Percentiles rank a stretch among this genome's conserved stretches.
Conservation (phyloP, 202 grass and related monocot genomes). For the Digitaria exilis region DNA sequence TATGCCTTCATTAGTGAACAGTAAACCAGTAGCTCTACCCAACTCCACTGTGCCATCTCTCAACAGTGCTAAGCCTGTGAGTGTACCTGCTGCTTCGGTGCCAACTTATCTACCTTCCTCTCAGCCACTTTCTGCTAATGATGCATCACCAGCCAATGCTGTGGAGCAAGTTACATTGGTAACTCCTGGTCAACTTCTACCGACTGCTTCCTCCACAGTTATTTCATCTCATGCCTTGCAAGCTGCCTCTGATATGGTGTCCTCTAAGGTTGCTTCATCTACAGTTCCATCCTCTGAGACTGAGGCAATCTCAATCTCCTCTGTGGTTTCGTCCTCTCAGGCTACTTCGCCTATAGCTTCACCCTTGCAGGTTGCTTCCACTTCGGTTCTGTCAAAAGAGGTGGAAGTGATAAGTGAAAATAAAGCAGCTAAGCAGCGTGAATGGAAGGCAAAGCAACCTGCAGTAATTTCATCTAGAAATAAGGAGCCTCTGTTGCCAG, state of each 20-base stretch:
- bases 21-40: conserved; percentile 32
- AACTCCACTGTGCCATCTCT: conserved; percentile 42
- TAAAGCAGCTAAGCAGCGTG: conserved; percentile 42
- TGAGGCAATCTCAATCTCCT: too few relatives aligned
- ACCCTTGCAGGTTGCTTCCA: conserved; percentile 37
- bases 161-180: conserved; percentile 44
- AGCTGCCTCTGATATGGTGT: conserved; percentile 32
- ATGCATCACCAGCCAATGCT: conserved; percentile 31
- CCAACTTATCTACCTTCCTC: conserved; percentile 37
- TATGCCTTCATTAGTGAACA: conserved; percentile 39
- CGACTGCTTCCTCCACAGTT: conserved; percentile 36
- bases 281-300: conserved; percentile 40
- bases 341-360: conserved; percentile 31
- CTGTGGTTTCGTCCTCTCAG: conserved; percentile 26
- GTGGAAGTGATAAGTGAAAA: conserved; percentile 38
- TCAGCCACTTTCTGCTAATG: conserved; percentile 35
- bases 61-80: conserved; percentile 45
- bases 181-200: conserved; percentile 63
- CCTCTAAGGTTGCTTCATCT: conserved; percentile 39
- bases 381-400: conserved; percentile 26
- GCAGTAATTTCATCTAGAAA: conserved; percentile 34
- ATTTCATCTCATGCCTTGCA: conserved; percentile 34
- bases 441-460: conserved; percentile 63
- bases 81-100: conserved; percentile 24
- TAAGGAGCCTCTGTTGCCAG: conserved; percentile 77